Evolutionary conservation across 2,329 filamentous ascomycete species (phyloP), one percentile per base, ranked within the genome.

Genomic region (Ceratocystis harringtonii): DNA sequence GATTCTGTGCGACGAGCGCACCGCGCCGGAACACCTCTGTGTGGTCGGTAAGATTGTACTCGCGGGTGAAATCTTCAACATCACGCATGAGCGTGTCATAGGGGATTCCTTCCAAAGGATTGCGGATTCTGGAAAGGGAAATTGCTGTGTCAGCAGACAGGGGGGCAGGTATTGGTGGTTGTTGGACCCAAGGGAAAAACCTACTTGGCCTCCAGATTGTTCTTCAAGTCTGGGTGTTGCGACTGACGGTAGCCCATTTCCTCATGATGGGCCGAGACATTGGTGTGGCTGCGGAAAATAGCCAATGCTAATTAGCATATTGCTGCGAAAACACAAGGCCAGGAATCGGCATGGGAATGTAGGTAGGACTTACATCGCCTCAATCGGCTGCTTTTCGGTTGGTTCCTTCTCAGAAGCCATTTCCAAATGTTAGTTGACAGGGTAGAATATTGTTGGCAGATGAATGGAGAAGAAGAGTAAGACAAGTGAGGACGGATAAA

Each of bases 51-150:
- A 87, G 73, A 52, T 75, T 76, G 68, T 81, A 73, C 1, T 76
- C 71, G 17, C 73, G 72, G n/a, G 81, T 82, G 69, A 82, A 84
- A 52, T 73, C 71, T 8, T 76, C 74, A 1, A 81, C 82, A 65
- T 82, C 76, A 22, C 73, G 72, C 74, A 84, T 78, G n/a, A 85
- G 78, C 64, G 79, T 74, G 2, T 77, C 75, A 60, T 76, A 77
- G 6, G 81, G 76, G 64, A 85, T 79, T 15, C 78, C 78, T 60
- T 76, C 74, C 43, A 80, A 74, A 28, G 78, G 78, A 67, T 80
- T 80, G 68, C 75, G 75, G 68, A 79, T 78, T 69, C 77, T 79
- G 52, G 8, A 19, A 30, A 58, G 17, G 25, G 61, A 32, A 19
- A 32, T 45, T 28, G 17, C 25, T 22, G 43, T 41, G 52, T 28